Evolutionary conservation across 805 yeast species (phyloP).

Genomic region (Sugiyamaella qingdaonensis): DNA sequence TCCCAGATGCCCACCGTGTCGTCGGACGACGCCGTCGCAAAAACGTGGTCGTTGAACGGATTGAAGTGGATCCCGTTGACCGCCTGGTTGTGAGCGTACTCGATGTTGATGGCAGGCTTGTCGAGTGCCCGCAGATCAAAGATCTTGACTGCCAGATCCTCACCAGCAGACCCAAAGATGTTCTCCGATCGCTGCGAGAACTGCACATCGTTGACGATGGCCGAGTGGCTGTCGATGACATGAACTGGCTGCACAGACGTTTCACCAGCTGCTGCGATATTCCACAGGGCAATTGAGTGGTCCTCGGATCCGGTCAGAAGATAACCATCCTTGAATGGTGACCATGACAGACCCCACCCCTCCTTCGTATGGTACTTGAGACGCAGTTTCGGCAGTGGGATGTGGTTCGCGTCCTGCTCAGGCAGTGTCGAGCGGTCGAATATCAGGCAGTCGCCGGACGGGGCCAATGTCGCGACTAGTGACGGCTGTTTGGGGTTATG

Average conservation of each 20-base stretch:
- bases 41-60: constrained; percentile 39
- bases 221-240: constrained; percentile 42
- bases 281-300: constrained; percentile 72
- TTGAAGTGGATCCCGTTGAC: constrained; percentile 65
- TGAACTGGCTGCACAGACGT: constrained; percentile 34
- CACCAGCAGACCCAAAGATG: constrained; percentile 68
- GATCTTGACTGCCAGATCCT: constrained; percentile 59
- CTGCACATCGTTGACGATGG: constrained; percentile 63
- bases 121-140: constrained; percentile 50
- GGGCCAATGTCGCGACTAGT: constrained; percentile 53
- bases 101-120: constrained; percentile 34
- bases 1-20: constrained; percentile 70
- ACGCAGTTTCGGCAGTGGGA: constrained; percentile 7
- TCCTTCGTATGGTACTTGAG: constrained; percentile 49
- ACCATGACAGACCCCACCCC: constrained; percentile 74
- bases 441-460: constrained; percentile 34
- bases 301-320: constrained; percentile 71
- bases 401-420: constrained; percentile 31
- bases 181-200: constrained; percentile 45
- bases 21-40: constrained; percentile 79
- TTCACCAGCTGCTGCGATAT: constrained; percentile 34
- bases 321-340: constrained; percentile 36
- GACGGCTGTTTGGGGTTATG: constrained; percentile 47
- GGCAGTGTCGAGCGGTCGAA: constrained; percentile 45
- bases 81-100: constrained; percentile 31